Conservation (phyloP, 1,284 basidiomycete species). For the Agaricales sp. region DNA sequence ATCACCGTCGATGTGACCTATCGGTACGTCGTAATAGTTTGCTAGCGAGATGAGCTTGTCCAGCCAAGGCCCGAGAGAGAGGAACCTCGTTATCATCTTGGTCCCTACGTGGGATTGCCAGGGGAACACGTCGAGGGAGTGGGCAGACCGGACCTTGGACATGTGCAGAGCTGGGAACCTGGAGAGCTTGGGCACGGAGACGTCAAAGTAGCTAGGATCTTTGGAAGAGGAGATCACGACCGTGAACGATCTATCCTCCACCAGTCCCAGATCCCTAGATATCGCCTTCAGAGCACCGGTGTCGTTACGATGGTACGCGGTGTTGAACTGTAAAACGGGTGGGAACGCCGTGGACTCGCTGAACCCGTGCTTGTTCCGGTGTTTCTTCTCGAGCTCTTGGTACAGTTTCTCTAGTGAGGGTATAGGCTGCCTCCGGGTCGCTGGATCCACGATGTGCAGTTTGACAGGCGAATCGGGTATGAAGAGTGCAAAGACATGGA, state of each 20-base stretch:
- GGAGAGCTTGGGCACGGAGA: constrained; percentile 57
- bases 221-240: constrained; percentile 84
- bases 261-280: constrained; percentile 74
- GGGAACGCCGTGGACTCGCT: constrained; percentile 59
- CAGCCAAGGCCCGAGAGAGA: constrained; percentile 74
- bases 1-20: constrained; percentile 89
- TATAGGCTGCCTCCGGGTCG: constrained; percentile 75
- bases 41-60: constrained; percentile 77
- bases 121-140: constrained; percentile 67
- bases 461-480: constrained; percentile 63
- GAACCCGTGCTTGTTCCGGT: constrained; percentile 28
- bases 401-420: constrained; percentile 74
- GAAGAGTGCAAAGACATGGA: constrained; percentile 92
- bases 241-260: constrained; percentile 63
- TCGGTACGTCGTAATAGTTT: constrained; percentile 86
- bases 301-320: constrained; percentile 76
- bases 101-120: constrained; percentile 66
- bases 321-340: constrained; percentile 57
- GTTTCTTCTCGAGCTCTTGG: constrained; percentile 41
- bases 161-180: constrained; percentile 88
- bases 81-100: constrained; percentile 81
- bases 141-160: constrained; percentile 65
- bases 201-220: constrained; percentile 80
- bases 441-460: constrained; percentile 87
- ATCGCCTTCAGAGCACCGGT: constrained; percentile 78